Base-by-base conservation (phyloP, 306 rosid genomes). In the Astragalus glycyphyllos region DNA sequence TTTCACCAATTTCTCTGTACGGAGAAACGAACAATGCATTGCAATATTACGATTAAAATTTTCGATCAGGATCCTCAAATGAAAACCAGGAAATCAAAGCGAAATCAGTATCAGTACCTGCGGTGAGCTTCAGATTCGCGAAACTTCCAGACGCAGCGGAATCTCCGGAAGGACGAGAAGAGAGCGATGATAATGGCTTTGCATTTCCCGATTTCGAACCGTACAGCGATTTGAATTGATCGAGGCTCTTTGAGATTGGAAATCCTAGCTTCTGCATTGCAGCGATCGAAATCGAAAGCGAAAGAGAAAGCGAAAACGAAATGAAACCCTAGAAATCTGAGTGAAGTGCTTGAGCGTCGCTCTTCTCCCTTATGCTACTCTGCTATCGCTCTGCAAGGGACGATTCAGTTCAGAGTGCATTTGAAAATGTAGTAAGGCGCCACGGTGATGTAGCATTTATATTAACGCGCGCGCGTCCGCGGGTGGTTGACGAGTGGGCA, bases 111-210 rank as follows among this genome's bases (percentile, higher is more conserved):
- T 73, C 38, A 42, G 68, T 72, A 94, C 99, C 96, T 87, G 97
- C 99, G 2, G 91, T 88, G 75, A 87, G 88, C 85, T 94, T 94
- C 77, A 94, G 77, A 81, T 84, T 86, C 37, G 90, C 86, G 46
- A 91, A 91, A 80, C 91, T 82, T 41, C 96, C 97, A 2, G 79
- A 73, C 1, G 97, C 78, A 65, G 51, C 53, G 34, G 96, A 83
- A 74, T 91, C 90, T 17, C 86, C 15, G 45, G 83, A 72, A 65
- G 82, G 77, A 34, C 83, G 86, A 26, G 83, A 46, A 44, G 97
- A 75, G 70, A 85, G 81, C 17, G 88, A 59, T 6, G 50, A 32
- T 13, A 74, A 79, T 64, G 82, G 49, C 78, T 94, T 94, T 5
- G 83, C 23, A 37, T 82, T 69, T 80, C 83, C 89, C 1, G 88